A percentile compares a stretch with the other conserved stretches of the same genome.
These are phyloP conservation scores for Phytophthora ohioensis DNA, from an alignment of 352 stramenopile genomes.

Conservation along the genomic window DNA sequence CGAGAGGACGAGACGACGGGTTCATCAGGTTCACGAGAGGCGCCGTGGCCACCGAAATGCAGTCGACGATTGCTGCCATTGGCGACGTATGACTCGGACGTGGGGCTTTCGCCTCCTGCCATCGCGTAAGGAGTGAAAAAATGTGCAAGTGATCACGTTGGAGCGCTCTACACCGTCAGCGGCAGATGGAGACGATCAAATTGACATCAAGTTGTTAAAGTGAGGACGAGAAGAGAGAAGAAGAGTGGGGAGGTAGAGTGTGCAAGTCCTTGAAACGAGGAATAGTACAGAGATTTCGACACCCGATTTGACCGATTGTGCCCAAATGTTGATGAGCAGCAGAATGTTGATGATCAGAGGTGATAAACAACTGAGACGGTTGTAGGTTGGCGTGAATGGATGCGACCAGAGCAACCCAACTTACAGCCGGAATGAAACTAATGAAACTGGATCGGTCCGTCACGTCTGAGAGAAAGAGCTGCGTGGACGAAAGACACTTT, in stretches of 20 bases:
- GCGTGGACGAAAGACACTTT: too few relatives aligned
- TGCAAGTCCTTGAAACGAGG: conserved; percentile 12
- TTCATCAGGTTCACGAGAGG: conserved; percentile 24
- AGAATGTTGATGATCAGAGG: conserved; percentile 16
- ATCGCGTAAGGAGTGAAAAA: not conserved
- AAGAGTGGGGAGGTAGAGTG: not conserved
- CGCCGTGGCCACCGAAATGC: conserved; percentile 21
- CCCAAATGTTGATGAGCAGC: not conserved
- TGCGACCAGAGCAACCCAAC: too few relatives aligned
- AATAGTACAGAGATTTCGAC: conserved; percentile 9
- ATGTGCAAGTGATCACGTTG: conserved; percentile 1
- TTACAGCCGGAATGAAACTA: too few relatives aligned
- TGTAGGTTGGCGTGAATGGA: too few relatives aligned
- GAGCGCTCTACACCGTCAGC: conserved; percentile 1
- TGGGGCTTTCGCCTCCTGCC: conserved; percentile 10
- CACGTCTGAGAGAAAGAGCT: too few relatives aligned
- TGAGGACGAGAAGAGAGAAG: too few relatives aligned
- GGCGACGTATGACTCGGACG: conserved; percentile 4
- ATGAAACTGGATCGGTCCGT: too few relatives aligned
- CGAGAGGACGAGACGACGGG: conserved; percentile 5
- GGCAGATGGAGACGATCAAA: not conserved
- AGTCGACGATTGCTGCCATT: conserved; percentile 19
- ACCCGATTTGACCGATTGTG: not conserved
- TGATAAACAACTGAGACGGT: conserved; percentile 11
- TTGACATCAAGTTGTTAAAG: not conserved